Conservation (phyloP, 2,329 filamentous ascomycete species). For the Beauveria sp. region DNA sequence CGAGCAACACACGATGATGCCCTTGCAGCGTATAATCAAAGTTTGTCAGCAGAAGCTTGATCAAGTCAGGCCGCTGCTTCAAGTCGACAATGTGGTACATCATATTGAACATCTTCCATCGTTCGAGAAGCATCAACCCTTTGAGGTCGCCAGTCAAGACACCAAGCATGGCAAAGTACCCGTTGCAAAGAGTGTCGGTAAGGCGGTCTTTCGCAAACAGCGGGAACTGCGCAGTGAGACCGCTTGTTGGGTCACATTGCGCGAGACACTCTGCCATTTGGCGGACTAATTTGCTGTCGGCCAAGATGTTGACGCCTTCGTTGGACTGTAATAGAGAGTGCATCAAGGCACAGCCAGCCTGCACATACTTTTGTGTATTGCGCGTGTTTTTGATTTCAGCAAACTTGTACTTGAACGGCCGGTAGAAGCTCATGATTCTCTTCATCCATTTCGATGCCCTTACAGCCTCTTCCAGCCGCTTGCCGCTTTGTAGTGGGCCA, state of each 20-base stretch:
- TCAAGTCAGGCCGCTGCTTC: conserved; percentile 82
- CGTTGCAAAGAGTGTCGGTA: conserved; percentile 77
- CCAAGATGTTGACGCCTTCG: conserved; percentile 77
- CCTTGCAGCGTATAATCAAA: conserved; percentile 88
- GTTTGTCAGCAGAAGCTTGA: conserved; percentile 79
- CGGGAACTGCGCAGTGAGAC: conserved; percentile 72
- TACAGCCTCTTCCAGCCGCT: conserved; percentile 87
- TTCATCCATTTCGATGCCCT: conserved; percentile 96
- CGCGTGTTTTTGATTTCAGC: conserved; percentile 85
- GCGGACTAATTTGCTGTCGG: conserved; percentile 85
- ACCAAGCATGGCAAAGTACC: conserved; percentile 91
- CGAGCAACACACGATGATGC: conserved; percentile 85
- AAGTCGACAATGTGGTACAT: conserved; percentile 97
- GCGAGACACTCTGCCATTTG: conserved; percentile 95
- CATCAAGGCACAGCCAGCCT: conserved; percentile 81
- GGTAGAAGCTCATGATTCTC: conserved; percentile 86
- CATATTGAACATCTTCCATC: conserved; percentile 99
- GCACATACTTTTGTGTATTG: conserved; percentile 88
- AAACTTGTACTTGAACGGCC: conserved; percentile 95
- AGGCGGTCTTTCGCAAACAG: conserved; percentile 84
- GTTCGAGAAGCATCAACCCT: conserved; percentile 82
- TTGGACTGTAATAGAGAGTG: conserved; percentile 76
- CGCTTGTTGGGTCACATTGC: conserved; percentile 80
- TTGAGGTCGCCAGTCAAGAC: conserved; percentile 74
- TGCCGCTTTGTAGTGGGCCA: conserved; percentile 82